These are phyloP conservation scores for Cenchrus purpureus DNA, from an alignment of 176 grass and related monocot species.

Conservation along the genomic window DNA sequence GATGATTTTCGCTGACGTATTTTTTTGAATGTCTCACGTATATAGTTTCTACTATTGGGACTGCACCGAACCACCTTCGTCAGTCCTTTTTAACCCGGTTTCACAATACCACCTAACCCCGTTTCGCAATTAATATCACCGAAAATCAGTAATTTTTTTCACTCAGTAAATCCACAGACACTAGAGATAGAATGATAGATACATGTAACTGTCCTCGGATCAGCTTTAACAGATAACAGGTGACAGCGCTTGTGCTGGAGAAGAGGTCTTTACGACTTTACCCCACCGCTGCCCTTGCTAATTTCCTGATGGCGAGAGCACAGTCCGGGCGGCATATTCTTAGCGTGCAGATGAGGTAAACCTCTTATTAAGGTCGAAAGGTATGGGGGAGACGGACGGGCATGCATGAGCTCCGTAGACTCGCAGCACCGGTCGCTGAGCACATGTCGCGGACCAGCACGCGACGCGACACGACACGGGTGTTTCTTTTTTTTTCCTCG, in stretches of 20 bases:
- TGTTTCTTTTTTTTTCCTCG: not conserved
- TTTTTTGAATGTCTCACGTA: no score
- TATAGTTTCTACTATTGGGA: no score
- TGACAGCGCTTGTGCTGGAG: not conserved
- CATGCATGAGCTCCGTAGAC: not conserved
- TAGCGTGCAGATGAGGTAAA: constrained; percentile 41
- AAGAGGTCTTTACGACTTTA: not conserved
- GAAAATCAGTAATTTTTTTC: no score
- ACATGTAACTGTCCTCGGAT: not conserved
- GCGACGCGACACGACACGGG: not conserved
- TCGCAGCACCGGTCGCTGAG: not conserved
- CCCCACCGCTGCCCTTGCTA: not conserved
- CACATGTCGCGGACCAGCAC: not conserved
- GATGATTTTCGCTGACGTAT: no score
- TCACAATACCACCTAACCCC: no score
- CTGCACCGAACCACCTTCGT: no score
- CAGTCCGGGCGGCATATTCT: constrained; percentile 1
- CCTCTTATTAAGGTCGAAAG: not conserved
- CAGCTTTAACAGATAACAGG: not conserved
- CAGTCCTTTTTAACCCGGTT: no score
- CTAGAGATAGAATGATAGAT: not conserved
- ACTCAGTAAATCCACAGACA: not conserved
- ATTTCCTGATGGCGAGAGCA: not conserved
- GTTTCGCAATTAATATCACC: no score
- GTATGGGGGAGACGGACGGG: no score